Evolutionary conservation across 805 yeast genomes (phyloP), one percentile per base, ranked within the genome.

Genomic region (Saturnispora mendoncae): DNA sequence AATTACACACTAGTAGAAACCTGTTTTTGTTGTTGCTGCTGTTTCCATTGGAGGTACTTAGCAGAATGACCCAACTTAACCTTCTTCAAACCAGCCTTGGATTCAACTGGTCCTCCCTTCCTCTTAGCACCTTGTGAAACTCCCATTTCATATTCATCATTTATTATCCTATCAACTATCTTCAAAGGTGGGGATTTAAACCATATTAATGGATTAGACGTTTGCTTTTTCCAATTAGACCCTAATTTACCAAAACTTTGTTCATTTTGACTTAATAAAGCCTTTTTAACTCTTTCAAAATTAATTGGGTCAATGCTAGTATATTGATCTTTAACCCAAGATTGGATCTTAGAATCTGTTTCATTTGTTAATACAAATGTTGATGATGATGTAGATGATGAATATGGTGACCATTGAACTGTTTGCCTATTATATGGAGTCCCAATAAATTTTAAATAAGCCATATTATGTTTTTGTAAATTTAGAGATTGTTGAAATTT

Each of bases 41-140:
- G 36, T 54, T 71, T 75, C 72, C 72, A 78, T 2, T 85, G 84
- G 55, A 86, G 58, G 54, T 83, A 87, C 52, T 70, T 68, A 2
- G 86, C 84, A 39, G 83, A 74, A 53, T 85, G 94, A 5, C 94
- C 86, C 28, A 79, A 55, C 28, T 71, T 71, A 21, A 58, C 48
- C 3, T 53, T 45, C 47, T 68, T 43, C 41, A 66, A 33, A n/a
- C 54, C 54, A 21, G 31, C 38, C 9, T 29, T 41, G 29, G 38
- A 14, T 45, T 31, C 39, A 14, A 33, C 20, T 21, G 33, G 27
- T 2, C 26, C 35, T 41, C 37, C 43, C 19, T 29, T 40, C 13
- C 46, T 48, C 27, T 45, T 39, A 12, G 21, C 33, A 13, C 33
- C 33, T 7, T 29, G 13, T 4, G 39, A 29, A n/a, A 30, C 19